Percentiles rank a stretch among this genome's conserved stretches.
phyloP scores from a whole-genome alignment of 805 yeast species.

The Candida multigemmis region DNA sequence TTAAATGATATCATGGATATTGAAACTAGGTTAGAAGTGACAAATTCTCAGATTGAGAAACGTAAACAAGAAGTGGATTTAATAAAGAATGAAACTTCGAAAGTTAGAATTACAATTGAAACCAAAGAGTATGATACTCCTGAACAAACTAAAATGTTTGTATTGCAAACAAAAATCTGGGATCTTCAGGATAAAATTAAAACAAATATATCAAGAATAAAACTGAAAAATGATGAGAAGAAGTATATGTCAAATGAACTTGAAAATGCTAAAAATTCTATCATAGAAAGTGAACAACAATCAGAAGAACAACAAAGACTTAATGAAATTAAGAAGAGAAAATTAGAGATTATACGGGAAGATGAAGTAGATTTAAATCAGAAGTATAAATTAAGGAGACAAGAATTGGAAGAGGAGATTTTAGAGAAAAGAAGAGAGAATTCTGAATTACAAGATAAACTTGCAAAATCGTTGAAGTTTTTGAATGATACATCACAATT shows the following conservation, averaged over 20 bases:
- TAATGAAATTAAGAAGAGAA: constrained; percentile 8
- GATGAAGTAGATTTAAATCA: constrained; percentile 11
- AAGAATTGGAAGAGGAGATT: constrained; percentile 10
- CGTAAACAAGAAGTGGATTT: constrained; percentile 21
- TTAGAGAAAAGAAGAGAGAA: constrained; percentile 13
- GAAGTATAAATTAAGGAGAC: constrained; percentile 12
- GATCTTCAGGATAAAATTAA: constrained; percentile 38
- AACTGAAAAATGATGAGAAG: constrained; percentile 46
- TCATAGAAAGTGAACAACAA: constrained; percentile 31
- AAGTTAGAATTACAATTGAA: too few species aligned
- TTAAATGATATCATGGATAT: constrained; percentile 37
- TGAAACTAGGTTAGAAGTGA: constrained; percentile 26
- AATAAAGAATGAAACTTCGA: constrained; percentile 12
- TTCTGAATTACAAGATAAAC: constrained; percentile 14
- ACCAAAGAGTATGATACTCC: too few species aligned
- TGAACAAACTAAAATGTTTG: constrained; percentile 17
- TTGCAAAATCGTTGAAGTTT: constrained; percentile 24
- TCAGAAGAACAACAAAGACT: constrained; percentile 13
- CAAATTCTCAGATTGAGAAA: constrained; percentile 20
- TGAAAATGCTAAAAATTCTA: constrained; percentile 41
- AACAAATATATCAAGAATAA: constrained; percentile 32
- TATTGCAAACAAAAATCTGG: constrained; percentile 33
- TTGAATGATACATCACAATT: constrained; percentile 31
- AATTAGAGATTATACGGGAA: constrained; percentile 10
- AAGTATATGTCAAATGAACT: constrained; percentile 57